Evolutionary conservation across 2,329 filamentous ascomycete species (phyloP).

Genomic region (Helotiales sp.): DNA sequence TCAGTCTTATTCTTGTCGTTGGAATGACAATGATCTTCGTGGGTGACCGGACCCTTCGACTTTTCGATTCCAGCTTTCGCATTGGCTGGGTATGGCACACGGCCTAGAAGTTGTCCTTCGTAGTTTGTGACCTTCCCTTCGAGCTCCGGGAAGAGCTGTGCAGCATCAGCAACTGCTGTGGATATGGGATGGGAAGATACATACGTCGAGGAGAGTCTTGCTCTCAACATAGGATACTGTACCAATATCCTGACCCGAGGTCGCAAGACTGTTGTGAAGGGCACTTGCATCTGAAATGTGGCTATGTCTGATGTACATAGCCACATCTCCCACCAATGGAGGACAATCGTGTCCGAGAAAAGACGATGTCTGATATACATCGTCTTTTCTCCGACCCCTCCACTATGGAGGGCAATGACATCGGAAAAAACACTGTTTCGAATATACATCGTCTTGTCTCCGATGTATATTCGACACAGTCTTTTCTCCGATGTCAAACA

Average conservation of each 20-base stretch:
- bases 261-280: background rate
- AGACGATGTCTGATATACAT: too few species aligned
- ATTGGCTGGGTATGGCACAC: slow-evolving; percentile 40
- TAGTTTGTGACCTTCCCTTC: slow-evolving; percentile 37
- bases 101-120: slow-evolving; percentile 56
- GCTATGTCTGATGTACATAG: too few species aligned
- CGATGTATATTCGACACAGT: too few species aligned
- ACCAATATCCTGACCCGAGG: background rate
- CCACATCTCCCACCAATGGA: too few species aligned
- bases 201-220: background rate
- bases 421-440: too few species aligned
- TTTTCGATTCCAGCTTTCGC: slow-evolving; percentile 7
- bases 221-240: background rate
- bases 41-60: too few species aligned
- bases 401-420: too few species aligned
- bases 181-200: background rate
- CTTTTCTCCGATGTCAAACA: too few species aligned
- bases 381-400: too few species aligned
- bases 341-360: too few species aligned
- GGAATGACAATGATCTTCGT: too few species aligned
- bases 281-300: slow-evolving; percentile 27
- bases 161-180: background rate
- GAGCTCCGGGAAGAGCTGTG: background rate
- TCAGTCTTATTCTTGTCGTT: too few species aligned
- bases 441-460: slow-evolving; percentile 23